Conservation (phyloP, 495 filamentous ascomycete species). For the Cercophora newfieldiana region DNA sequence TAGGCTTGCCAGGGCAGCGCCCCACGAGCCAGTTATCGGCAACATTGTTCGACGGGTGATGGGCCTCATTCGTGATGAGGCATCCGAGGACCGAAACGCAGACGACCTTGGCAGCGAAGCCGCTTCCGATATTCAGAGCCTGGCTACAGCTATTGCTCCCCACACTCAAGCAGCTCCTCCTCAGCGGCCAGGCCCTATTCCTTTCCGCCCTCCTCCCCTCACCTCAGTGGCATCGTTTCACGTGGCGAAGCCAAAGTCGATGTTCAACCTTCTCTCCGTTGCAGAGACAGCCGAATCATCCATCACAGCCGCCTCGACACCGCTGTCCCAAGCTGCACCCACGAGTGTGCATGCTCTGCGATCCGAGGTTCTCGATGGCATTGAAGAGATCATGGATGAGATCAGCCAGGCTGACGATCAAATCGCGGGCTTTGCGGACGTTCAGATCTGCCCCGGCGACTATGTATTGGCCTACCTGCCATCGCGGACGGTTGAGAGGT, state of each 20-base stretch:
- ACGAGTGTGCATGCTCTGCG: slow-evolving; percentile 61
- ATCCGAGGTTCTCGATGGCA: slow-evolving; percentile 85
- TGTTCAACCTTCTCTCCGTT: slow-evolving; percentile 75
- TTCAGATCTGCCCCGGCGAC: slow-evolving; percentile 88
- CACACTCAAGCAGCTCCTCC: slow-evolving; percentile 15
- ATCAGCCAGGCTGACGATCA: slow-evolving; percentile 85
- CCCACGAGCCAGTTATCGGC: slow-evolving; percentile 85
- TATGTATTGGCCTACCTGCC: slow-evolving; percentile 82
- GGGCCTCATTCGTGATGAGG: slow-evolving; percentile 87
- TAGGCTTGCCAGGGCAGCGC: slow-evolving; percentile 75
- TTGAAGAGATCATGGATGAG: slow-evolving; percentile 90
- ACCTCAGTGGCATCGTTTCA: slow-evolving; percentile 57
- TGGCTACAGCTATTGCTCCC: slow-evolving; percentile 42
- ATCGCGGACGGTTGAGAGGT: slow-evolving; percentile 79
- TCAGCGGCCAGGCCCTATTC: slow-evolving; percentile 32
- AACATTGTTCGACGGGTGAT: slow-evolving; percentile 91
- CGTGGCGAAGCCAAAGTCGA: slow-evolving; percentile 64
- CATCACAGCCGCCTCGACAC: slow-evolving; percentile 49
- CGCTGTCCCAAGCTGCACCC: slow-evolving; percentile 35
- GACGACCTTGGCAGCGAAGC: slow-evolving; percentile 54
- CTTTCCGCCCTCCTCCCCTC: slow-evolving; percentile 40
- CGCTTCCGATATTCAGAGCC: slow-evolving; percentile 33
- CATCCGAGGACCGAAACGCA: slow-evolving; percentile 73
- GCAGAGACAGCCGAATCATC: slow-evolving; percentile 24
- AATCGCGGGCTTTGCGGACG: slow-evolving; percentile 79